phyloP scores from a whole-genome alignment of 768 basidiomycete genomes.

The Kwoniella mangroviensis region DNA sequence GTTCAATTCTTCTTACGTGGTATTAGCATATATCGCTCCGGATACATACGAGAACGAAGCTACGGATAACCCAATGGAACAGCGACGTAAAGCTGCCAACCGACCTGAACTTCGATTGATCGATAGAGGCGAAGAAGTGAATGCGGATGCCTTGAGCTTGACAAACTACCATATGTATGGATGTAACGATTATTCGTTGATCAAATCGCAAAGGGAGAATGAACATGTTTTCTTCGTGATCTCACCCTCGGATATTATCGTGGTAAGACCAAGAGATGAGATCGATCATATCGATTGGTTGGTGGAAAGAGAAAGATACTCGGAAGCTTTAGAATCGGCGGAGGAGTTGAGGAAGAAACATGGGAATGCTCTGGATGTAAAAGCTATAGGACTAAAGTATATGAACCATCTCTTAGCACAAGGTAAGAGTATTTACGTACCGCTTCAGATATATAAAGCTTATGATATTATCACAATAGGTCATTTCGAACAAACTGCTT shows the following conservation, averaged over 20 bases:
- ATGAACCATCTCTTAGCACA: slow-evolving; percentile 81
- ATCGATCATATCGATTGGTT: slow-evolving; percentile 92
- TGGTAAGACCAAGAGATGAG: slow-evolving; percentile 84
- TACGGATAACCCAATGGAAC: slow-evolving; percentile 70
- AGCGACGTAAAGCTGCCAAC: slow-evolving; percentile 80
- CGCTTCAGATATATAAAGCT: background rate
- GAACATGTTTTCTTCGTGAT: slow-evolving; percentile 76
- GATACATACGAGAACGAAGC: slow-evolving; percentile 75
- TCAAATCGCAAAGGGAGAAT: slow-evolving; percentile 60
- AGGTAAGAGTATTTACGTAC: slow-evolving; percentile 62
- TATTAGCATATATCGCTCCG: slow-evolving; percentile 84
- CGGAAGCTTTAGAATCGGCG: slow-evolving; percentile 82
- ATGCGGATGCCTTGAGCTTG: slow-evolving; percentile 80
- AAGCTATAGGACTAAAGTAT: slow-evolving; percentile 77
- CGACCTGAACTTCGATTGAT: slow-evolving; percentile 95
- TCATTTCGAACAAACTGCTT: slow-evolving; percentile 77
- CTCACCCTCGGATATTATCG: slow-evolving; percentile 82
- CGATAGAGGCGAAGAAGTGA: slow-evolving; percentile 85
- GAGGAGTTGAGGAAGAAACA: slow-evolving; percentile 66
- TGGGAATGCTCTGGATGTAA: slow-evolving; percentile 59
- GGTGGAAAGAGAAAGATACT: slow-evolving; percentile 80
- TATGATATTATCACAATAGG: slow-evolving; percentile 57
- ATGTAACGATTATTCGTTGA: slow-evolving; percentile 87
- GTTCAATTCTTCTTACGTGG: slow-evolving; percentile 69
- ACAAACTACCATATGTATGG: slow-evolving; percentile 79